Conservation (phyloP, 192 early-diverging fungal genomes). For the Coemansia sp. region DNA sequence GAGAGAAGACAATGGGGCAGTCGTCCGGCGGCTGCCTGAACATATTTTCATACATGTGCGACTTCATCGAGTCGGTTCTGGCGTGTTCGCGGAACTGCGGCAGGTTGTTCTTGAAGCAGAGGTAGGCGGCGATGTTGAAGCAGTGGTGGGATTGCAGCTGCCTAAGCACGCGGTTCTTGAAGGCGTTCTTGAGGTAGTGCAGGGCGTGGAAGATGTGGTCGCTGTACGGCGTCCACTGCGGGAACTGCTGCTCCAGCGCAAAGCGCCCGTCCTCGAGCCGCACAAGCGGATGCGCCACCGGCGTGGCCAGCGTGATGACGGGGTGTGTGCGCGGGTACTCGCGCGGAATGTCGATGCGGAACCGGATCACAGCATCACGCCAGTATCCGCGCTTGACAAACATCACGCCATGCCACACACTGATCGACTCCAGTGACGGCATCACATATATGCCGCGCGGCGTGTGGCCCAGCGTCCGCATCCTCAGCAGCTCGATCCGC, state of each 20-base stretch:
- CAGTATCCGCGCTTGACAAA: slow-evolving; percentile 92
- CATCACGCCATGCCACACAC: slow-evolving; percentile 83
- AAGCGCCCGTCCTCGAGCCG: slow-evolving; percentile 66
- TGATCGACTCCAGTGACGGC: slow-evolving; percentile 57
- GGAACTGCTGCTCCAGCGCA: slow-evolving; percentile 74
- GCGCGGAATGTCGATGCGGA: slow-evolving; percentile 74
- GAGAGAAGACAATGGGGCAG: slow-evolving; percentile 53
- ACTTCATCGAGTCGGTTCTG: slow-evolving; percentile 37
- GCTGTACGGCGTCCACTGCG: slow-evolving; percentile 76
- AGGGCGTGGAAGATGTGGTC: slow-evolving; percentile 84
- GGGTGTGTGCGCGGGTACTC: slow-evolving; percentile 77
- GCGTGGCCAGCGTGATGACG: slow-evolving; percentile 68
- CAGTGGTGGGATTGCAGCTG: slow-evolving; percentile 47
- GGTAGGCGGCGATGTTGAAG: slow-evolving; percentile 48
- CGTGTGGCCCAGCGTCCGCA: slow-evolving; percentile 61
- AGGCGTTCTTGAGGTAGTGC: slow-evolving; percentile 84
- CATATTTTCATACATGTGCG: slow-evolving; percentile 33
- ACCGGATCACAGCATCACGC: slow-evolving; percentile 86
- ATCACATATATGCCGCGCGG: slow-evolving; percentile 87
- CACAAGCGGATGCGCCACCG: slow-evolving; percentile 85
- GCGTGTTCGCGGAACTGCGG: slow-evolving; percentile 46
- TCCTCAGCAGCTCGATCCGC: slow-evolving; percentile 47
- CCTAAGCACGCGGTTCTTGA: slow-evolving; percentile 75
- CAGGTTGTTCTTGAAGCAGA: slow-evolving; percentile 50
- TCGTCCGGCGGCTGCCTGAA: slow-evolving; percentile 38